phyloP scores from a whole-genome alignment of 257 asterid species.

The Catharanthus roseus region DNA sequence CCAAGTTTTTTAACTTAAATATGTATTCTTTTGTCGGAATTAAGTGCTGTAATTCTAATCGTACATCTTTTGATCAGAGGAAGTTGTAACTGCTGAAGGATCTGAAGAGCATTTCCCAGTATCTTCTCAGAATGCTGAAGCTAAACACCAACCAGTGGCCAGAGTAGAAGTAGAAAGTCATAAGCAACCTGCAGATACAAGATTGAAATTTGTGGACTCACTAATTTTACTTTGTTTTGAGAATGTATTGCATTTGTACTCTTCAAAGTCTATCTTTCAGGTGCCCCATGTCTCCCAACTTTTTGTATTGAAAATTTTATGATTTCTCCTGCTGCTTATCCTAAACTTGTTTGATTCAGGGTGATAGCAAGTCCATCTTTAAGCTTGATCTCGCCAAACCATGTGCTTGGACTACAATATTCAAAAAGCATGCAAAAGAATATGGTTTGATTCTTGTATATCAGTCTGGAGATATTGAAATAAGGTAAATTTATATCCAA shows the following conservation, averaged over 20 bases:
- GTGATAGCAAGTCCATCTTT: constrained; percentile 31
- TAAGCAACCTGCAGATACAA: constrained; percentile 6
- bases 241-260: constrained; percentile 54
- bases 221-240: constrained; percentile 67
- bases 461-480: constrained; percentile 78
- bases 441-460: constrained; percentile 56
- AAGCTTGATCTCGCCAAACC: constrained; percentile 64
- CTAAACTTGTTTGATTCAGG: constrained; percentile 42
- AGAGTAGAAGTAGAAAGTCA: constrained; percentile 25
- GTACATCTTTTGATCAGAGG: constrained; percentile 42
- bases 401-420: constrained; percentile 73
- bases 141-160: constrained; percentile 27
- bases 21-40: neutral
- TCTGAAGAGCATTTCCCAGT: constrained; percentile 25
- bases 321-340: constrained; percentile 23
- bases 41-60: constrained; percentile 21
- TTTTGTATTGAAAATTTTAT: constrained; percentile 3
- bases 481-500: constrained; percentile 45
- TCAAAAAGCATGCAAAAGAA: constrained; percentile 45
- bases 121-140: constrained; percentile 34
- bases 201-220: constrained; percentile 30
- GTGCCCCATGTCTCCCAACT: constrained; percentile 27
- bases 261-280: constrained; percentile 55
- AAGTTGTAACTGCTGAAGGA: constrained; percentile 36
- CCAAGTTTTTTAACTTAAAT: constrained; percentile 3